phyloP scores from a whole-genome alignment of 352 stramenopile species.

The Saprolegnia diclina region DNA sequence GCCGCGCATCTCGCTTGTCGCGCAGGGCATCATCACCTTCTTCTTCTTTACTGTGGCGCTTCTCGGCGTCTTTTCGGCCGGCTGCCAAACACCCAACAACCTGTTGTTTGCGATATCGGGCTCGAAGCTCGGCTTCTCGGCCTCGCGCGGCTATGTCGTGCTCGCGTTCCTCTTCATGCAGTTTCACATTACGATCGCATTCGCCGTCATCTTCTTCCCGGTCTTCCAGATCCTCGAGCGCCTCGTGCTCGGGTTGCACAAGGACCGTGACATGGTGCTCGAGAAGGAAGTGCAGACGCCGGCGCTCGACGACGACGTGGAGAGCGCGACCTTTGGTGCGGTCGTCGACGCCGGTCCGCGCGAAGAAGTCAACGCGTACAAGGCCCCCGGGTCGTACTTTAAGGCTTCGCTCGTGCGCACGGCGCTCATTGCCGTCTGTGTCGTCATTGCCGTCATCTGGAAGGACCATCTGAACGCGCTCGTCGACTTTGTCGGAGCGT shows the following conservation, averaged over 20 bases:
- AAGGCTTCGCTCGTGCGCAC: constrained; percentile 21
- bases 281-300: background rate
- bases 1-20: constrained; percentile 27
- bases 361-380: constrained; percentile 13
- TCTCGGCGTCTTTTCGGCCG: constrained; percentile 42
- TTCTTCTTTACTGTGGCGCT: constrained; percentile 36
- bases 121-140: constrained; percentile 39
- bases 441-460: constrained; percentile 46
- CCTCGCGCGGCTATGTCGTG: constrained; percentile 40
- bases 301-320: background rate
- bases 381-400: background rate
- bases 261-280: constrained; percentile 16
- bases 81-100: constrained; percentile 30
- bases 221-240: constrained; percentile 58
- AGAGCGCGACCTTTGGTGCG: background rate
- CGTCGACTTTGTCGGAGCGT: constrained; percentile 31
- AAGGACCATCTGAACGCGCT: constrained; percentile 32
- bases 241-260: constrained; percentile 52
- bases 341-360: background rate
- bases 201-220: constrained; percentile 55
- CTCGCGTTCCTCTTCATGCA: constrained; percentile 53
- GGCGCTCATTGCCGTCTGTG: constrained; percentile 37
- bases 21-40: constrained; percentile 24
- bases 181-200: constrained; percentile 49
- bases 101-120: constrained; percentile 73